phyloP scores from a whole-genome alignment of 2,329 filamentous ascomycete genomes.

The Cladosporium sp. region DNA sequence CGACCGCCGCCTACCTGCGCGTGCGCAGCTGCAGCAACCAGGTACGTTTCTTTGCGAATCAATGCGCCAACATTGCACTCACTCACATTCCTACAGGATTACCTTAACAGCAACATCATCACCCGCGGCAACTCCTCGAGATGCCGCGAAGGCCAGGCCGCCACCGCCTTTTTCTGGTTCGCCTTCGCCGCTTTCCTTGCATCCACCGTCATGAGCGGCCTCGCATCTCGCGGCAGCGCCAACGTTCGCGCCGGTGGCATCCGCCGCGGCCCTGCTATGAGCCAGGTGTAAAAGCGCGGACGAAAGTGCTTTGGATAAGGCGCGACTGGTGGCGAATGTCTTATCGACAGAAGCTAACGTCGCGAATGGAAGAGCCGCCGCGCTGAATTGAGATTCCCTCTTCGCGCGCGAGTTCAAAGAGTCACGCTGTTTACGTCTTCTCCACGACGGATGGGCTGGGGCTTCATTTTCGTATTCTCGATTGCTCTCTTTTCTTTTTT shows the following conservation, averaged over 20 bases:
- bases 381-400: too few relatives aligned
- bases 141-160: slow-evolving; percentile 72
- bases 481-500: not conserved
- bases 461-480: slow-evolving; percentile 11
- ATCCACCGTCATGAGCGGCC: slow-evolving; percentile 52
- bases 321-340: too few relatives aligned
- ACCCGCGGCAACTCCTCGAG: slow-evolving; percentile 56
- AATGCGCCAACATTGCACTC: not conserved
- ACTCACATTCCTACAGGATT: slow-evolving; percentile 26
- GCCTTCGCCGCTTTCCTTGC: slow-evolving; percentile 60
- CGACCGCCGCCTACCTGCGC: slow-evolving; percentile 65
- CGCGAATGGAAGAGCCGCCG: too few relatives aligned
- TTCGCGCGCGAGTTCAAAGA: not conserved
- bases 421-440: slow-evolving; percentile 4
- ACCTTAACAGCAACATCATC: slow-evolving; percentile 37
- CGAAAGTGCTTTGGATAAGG: not conserved
- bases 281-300: slow-evolving; percentile 46
- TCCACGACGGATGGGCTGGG: not conserved
- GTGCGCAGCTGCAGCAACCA: slow-evolving; percentile 63
- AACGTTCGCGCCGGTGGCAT: slow-evolving; percentile 40
- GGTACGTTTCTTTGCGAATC: slow-evolving; percentile 37
- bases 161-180: slow-evolving; percentile 75
- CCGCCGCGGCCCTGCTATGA: slow-evolving; percentile 49
- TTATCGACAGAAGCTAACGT: too few relatives aligned
- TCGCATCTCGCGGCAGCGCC: slow-evolving; percentile 51